Evolutionary conservation across 805 yeast species (phyloP).

Genomic region (Wickerhamiella australiensis): DNA sequence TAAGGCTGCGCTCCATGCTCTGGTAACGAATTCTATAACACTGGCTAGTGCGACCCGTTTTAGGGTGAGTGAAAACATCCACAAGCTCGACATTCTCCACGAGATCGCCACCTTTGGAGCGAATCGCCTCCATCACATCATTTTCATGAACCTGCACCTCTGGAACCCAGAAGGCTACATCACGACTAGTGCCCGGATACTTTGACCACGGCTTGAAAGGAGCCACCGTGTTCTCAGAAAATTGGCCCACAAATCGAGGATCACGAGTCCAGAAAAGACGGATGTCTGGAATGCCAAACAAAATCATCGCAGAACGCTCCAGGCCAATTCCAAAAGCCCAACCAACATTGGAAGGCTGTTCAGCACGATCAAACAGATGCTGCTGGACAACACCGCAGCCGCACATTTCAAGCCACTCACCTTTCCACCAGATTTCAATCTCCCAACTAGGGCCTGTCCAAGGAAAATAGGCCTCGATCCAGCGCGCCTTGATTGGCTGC

Average conservation of each 20-base stretch:
- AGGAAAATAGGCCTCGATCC: conserved; percentile 94
- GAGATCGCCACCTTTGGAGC: conserved; percentile 68
- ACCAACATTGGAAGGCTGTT: conserved; percentile 50
- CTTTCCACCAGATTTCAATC: conserved; percentile 97
- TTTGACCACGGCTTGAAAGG: conserved; percentile 81
- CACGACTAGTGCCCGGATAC: conserved; percentile 77
- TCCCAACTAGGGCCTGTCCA: conserved; percentile 99
- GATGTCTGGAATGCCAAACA: conserved; percentile 92
- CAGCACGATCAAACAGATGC: conserved; percentile 63
- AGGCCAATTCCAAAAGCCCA: conserved; percentile 98
- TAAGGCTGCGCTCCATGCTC: conserved; percentile 86
- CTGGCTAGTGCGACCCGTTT: conserved; percentile 59
- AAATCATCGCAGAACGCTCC: conserved; percentile 89
- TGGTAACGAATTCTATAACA: conserved; percentile 89
- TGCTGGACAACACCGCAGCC: conserved; percentile 89
- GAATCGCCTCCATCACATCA: conserved; percentile 86
- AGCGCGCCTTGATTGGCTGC: conserved; percentile 72
- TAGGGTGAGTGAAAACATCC: conserved; percentile 80
- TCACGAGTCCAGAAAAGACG: conserved; percentile 85
- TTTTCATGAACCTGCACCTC: conserved; percentile 52
- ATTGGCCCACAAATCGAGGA: conserved; percentile 64
- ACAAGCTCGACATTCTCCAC: conserved; percentile 72
- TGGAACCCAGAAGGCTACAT: conserved; percentile 85
- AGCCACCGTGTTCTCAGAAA: conserved; percentile 48
- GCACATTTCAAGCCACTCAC: conserved; percentile 94